A percentile compares a stretch with the other conserved stretches of the same genome.
phyloP scores from a whole-genome alignment of 2,329 filamentous ascomycete species.

The Fusarium palustre region DNA sequence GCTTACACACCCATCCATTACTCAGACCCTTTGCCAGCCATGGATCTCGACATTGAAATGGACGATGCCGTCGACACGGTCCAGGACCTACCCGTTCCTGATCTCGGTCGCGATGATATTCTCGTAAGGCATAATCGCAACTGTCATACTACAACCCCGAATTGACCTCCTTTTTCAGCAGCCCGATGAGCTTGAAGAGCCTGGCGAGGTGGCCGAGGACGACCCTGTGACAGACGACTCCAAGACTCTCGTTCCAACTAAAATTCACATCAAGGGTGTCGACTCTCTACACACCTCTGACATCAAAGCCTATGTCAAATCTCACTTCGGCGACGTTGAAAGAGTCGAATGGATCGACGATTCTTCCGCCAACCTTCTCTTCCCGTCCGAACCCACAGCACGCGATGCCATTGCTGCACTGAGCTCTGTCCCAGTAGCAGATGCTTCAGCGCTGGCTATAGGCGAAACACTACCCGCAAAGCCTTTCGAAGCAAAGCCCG shows the following conservation, averaged over 20 bases:
- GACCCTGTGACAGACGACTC: slow-evolving; percentile 46
- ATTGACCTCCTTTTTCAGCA: slow-evolving; percentile 47
- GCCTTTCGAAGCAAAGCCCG: slow-evolving; percentile 73
- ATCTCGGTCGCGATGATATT: slow-evolving; percentile 53
- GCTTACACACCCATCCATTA: background rate
- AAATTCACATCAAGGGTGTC: slow-evolving; percentile 86
- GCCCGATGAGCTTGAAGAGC: slow-evolving; percentile 54
- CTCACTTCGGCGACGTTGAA: slow-evolving; percentile 71
- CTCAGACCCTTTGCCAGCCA: slow-evolving; percentile 50
- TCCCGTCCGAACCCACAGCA: slow-evolving; percentile 66
- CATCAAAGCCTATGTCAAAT: slow-evolving; percentile 78
- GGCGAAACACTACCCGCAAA: slow-evolving; percentile 78
- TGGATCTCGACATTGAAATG: slow-evolving; percentile 81
- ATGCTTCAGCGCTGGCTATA: slow-evolving; percentile 66
- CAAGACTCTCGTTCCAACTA: slow-evolving; percentile 58
- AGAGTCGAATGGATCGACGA: slow-evolving; percentile 96
- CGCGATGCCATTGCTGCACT: slow-evolving; percentile 67
- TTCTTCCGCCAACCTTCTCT: slow-evolving; percentile 87
- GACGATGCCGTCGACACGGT: slow-evolving; percentile 65
- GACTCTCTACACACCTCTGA: slow-evolving; percentile 84
- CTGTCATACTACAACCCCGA: background rate
- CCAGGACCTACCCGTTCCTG: slow-evolving; percentile 45
- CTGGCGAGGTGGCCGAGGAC: slow-evolving; percentile 55
- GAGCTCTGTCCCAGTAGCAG: slow-evolving; percentile 62
- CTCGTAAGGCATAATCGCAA: slow-evolving; percentile 47